A percentile compares a stretch with the other conserved stretches of the same genome.
These are phyloP conservation scores for Trichoderma sp. DNA, from an alignment of 2,329 filamentous ascomycete genomes.

Conservation along the genomic window DNA sequence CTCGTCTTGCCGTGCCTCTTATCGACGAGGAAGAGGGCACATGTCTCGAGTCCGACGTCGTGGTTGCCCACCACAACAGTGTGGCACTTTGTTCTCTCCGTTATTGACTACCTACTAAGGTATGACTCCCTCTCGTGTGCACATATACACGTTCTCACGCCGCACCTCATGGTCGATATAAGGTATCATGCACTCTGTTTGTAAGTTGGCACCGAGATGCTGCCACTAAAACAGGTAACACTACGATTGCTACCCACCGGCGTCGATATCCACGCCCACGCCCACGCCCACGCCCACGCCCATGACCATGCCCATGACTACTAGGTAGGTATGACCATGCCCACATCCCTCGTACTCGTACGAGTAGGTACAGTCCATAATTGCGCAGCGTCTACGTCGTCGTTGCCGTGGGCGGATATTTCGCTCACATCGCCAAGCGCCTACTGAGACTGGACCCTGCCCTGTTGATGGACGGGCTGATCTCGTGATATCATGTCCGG, in stretches of 20 bases:
- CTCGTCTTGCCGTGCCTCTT: not conserved
- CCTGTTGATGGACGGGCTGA: slow-evolving; percentile 21
- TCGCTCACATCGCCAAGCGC: slow-evolving; percentile 26
- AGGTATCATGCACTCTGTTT: not conserved
- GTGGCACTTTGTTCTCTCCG: not conserved
- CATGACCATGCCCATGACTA: too few relatives aligned
- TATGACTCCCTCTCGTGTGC: not conserved
- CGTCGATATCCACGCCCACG: not conserved
- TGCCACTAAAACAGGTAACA: slow-evolving; percentile 1
- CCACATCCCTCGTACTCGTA: slow-evolving; percentile 1
- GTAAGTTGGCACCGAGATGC: not conserved
- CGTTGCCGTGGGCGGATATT: slow-evolving; percentile 21
- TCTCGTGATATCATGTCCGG: slow-evolving; percentile 23
- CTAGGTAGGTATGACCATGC: not conserved
- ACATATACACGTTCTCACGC: not conserved
- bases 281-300: not conserved
- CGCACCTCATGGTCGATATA: not conserved
- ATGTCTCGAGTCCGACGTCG: slow-evolving; percentile 4
- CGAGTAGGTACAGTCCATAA: too few relatives aligned
- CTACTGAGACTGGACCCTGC: slow-evolving; percentile 24
- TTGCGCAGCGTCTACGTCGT: too few relatives aligned
- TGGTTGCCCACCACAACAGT: slow-evolving; percentile 12
- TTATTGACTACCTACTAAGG: too few relatives aligned
- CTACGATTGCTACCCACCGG: slow-evolving; percentile 15
- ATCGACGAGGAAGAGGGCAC: slow-evolving; percentile 1